Base-by-base conservation (phyloP, 352 stramenopile genomes). In the Phytopythium kandeliae region DNA sequence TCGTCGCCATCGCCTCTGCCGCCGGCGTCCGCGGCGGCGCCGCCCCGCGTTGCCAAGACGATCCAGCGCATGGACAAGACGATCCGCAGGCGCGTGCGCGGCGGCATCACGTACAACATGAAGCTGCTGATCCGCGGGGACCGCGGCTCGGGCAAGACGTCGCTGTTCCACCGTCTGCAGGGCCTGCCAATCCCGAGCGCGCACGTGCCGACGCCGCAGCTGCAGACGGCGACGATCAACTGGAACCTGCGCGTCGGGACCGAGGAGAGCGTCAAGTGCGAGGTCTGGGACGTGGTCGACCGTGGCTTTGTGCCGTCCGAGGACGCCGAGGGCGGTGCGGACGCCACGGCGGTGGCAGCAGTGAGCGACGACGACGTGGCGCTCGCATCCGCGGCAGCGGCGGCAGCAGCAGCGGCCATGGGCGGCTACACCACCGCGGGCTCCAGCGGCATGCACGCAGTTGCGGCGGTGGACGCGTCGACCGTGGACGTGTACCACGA, bases 201-300 rank as follows among this genome's bases (percentile, higher is more conserved):
- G 24, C 86, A 96, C 67, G 54, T 63, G 52, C 61, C 79, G n/a
- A 96, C 87, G 46, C 76, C 74, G 21, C 85, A 96, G 57, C 80
- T 96, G 43, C 77, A 96, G 63, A 86, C 66, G 11, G 87, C 83
- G 19, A 93, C 79, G 12, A 96, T 97, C 62, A 89, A 92, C 45
- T 96, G 86, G 79, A 83, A 58, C 54, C 85, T 82, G 47, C 72
- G 74, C 25, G 59, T 65, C 11, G 71, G 74, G 36, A 64, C 71
- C 4, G 81, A 95, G 48, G 85, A 96, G 38, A 89, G 69, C 38
- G 77, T 96, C 47, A 91, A 94, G 59, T 94, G 92, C 62, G 89
- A 97, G 49, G 79, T 96, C 12, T 95, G 89, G 86, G 87, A 96
- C 52, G 85, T 96, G n/a, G 86, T 95, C 6, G 87, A 96, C 62